These are phyloP conservation scores for Medicago ruthenica DNA, from an alignment of 306 rosid species.

Conservation along the genomic window DNA sequence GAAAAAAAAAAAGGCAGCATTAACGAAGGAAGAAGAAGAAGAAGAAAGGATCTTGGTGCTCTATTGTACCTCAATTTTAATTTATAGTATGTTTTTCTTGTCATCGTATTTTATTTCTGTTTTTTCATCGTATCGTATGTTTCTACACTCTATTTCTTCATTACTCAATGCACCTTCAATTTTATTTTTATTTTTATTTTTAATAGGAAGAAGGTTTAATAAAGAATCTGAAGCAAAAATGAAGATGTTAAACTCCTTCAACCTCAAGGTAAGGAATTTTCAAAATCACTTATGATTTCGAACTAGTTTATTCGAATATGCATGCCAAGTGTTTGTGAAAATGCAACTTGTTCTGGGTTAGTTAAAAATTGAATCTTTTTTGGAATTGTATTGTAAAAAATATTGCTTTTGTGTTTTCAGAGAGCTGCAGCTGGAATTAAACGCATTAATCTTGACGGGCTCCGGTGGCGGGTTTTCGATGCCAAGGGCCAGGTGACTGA, in stretches of 20 bases:
- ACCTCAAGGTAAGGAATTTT: conserved; percentile 49
- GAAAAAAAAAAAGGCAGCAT: not conserved
- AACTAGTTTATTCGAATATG: not conserved
- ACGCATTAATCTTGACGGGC: conserved; percentile 87
- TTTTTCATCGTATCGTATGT: not conserved
- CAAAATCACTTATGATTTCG: not conserved
- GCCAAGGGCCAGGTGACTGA: conserved; percentile 91
- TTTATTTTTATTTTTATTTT: not conserved
- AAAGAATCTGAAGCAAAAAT: conserved; percentile 24
- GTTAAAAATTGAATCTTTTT: not conserved
- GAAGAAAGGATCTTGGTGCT: not conserved
- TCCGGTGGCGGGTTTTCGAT: conserved; percentile 91
- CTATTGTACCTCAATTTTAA: not conserved
- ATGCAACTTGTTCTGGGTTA: not conserved
- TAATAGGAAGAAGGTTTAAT: conserved; percentile 25
- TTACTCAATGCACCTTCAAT: not conserved
- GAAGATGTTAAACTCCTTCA: conserved; percentile 48
- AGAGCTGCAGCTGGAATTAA: conserved; percentile 89
- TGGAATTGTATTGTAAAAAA: not conserved
- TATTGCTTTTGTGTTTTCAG: conserved; percentile 46
- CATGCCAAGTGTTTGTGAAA: conserved; percentile 43
- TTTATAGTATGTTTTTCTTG: not conserved
- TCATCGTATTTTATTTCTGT: not conserved
- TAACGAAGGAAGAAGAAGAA: not conserved
- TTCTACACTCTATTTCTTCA: not conserved